Percentiles rank a stretch among this genome's conserved stretches.
These are phyloP conservation scores for Malus hybrid DNA, from an alignment of 331 rosid species.

Conservation along the genomic window DNA sequence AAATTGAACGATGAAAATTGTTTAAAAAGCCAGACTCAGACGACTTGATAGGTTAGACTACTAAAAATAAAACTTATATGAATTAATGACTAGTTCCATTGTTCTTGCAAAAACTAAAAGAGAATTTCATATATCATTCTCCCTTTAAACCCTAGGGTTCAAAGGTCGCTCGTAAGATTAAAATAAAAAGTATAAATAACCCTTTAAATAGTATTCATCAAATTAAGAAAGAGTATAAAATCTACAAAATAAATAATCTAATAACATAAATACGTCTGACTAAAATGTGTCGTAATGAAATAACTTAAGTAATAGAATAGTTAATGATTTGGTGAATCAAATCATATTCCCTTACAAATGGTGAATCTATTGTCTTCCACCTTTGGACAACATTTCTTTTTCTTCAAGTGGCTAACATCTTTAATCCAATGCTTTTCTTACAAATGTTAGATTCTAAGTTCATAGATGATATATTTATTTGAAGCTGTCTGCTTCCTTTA, in stretches of 20 bases:
- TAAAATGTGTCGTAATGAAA: neutral
- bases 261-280: neutral
- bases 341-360: constrained; percentile 20
- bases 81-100: neutral
- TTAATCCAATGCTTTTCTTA: constrained; percentile 35
- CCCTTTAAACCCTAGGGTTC: neutral
- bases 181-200: too few species aligned
- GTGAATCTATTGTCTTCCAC: constrained; percentile 38
- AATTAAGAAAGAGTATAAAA: too few species aligned
- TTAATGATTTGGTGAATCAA: constrained; percentile 22
- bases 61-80: too few species aligned
- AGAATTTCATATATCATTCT: neutral
- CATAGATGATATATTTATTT: constrained; percentile 24
- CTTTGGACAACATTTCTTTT: constrained; percentile 53
- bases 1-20: too few species aligned
- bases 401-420: constrained; percentile 49
- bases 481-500: constrained; percentile 28
- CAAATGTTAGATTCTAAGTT: constrained; percentile 50
- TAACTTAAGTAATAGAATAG: neutral
- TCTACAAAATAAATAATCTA: neutral
- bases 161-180: neutral
- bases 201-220: too few species aligned
- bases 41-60: too few species aligned
- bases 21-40: too few species aligned
- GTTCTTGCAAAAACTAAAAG: neutral